These are phyloP conservation scores for Cucurbita pepo DNA, from an alignment of 306 rosid species.

Conservation along the genomic window DNA sequence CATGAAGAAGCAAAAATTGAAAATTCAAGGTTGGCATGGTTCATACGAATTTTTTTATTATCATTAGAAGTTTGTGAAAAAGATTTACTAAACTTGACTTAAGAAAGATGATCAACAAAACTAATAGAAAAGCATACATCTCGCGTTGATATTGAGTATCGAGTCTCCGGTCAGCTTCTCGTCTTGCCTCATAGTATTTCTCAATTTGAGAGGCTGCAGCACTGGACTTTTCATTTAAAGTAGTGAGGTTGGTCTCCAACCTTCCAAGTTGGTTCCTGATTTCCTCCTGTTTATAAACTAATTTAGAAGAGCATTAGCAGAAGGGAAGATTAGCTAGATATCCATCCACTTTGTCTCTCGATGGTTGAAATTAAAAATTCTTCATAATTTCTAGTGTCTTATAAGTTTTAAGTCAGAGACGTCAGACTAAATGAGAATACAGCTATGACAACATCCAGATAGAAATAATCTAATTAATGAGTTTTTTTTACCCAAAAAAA, in stretches of 20 bases:
- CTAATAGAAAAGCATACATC: conserved; percentile 37
- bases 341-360: neutral
- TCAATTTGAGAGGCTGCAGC: conserved; percentile 41
- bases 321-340: neutral
- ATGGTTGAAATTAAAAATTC: neutral
- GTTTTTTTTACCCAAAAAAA: neutral
- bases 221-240: conserved; percentile 36
- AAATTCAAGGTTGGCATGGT: neutral
- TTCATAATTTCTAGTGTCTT: neutral
- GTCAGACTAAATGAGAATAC: neutral
- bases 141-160: conserved; percentile 70
- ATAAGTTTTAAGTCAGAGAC: neutral
- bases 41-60: neutral
- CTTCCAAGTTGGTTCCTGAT: conserved; percentile 51
- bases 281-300: conserved; percentile 44
- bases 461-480: neutral
- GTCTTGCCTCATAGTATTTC: conserved; percentile 64
- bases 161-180: conserved; percentile 55
- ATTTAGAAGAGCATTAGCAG: neutral
- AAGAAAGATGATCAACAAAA: neutral
- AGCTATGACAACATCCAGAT: neutral
- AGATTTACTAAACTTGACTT: neutral
- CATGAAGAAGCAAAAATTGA: neutral
- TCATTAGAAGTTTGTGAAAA: neutral
- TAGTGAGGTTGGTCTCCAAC: conserved; percentile 40